Percentiles rank a stretch among this genome's conserved stretches.
phyloP scores from a whole-genome alignment of 345 rosid species.

The Laguncularia racemosa region DNA sequence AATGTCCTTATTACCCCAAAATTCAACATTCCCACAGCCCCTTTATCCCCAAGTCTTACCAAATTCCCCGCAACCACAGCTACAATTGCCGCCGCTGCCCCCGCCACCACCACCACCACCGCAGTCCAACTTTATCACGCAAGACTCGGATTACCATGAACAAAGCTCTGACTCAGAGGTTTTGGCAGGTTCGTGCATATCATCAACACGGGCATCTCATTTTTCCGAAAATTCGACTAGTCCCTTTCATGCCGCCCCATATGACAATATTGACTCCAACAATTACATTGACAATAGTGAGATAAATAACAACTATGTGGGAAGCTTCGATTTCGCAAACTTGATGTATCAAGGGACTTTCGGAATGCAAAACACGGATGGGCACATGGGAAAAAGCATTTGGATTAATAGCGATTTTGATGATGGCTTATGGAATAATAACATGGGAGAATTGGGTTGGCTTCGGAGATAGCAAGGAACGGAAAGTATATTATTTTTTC shows the following conservation, averaged over 20 bases:
- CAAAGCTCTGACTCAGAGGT: not conserved
- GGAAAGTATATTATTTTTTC: not conserved
- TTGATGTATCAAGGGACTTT: not conserved
- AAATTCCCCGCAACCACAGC: not conserved
- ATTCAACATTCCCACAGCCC: constrained; percentile 5
- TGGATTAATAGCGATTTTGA: constrained; percentile 25
- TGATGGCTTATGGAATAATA: constrained; percentile 28
- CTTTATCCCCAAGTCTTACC: not conserved
- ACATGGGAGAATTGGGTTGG: constrained; percentile 26
- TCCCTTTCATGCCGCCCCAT: no score
- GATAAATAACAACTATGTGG: constrained; percentile 16
- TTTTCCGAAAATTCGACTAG: not conserved
- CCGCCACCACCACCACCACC: not conserved
- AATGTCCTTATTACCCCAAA: not conserved
- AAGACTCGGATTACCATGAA: not conserved
- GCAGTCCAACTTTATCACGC: not conserved
- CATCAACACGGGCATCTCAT: not conserved
- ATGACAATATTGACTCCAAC: not conserved
- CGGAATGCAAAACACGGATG: not conserved
- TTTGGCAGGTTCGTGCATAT: not conserved
- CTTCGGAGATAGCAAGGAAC: constrained; percentile 6
- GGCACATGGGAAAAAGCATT: constrained; percentile 15
- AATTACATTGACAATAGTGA: constrained; percentile 1
- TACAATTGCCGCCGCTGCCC: not conserved
- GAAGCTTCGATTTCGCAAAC: constrained; percentile 5